A percentile compares a stretch with the other conserved stretches of the same genome.
These are phyloP conservation scores for Aspergillus pseudoglaucus DNA, from an alignment of 2,329 filamentous ascomycete genomes.

Conservation along the genomic window DNA sequence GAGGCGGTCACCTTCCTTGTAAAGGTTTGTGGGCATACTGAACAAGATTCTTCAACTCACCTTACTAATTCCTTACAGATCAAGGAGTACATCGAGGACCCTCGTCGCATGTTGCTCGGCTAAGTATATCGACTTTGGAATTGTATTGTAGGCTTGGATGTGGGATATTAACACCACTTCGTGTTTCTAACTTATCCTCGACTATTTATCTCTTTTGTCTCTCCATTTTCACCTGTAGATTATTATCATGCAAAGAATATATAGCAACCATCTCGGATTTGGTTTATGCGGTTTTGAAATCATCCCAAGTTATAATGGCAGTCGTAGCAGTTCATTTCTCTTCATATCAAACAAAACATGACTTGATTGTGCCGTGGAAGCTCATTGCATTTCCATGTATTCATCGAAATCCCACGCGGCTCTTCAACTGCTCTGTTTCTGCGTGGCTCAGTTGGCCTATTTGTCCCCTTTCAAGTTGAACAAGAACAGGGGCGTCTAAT, in stretches of 20 bases:
- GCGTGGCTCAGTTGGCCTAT: conserved; percentile 32
- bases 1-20: conserved; percentile 95
- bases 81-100: conserved; percentile 97
- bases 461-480: conserved; percentile 47
- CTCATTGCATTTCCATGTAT: no score
- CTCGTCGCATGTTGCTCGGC: conserved; percentile 75
- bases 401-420: conserved; percentile 17
- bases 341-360: no score
- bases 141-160: not conserved
- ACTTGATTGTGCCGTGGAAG: no score
- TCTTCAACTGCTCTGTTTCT: conserved; percentile 33
- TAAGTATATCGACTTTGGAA: conserved; percentile 13
- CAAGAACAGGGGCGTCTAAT: conserved; percentile 43
- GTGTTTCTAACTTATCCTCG: not conserved
- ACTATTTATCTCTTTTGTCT: not conserved
- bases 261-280: conserved; percentile 3
- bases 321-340: no score
- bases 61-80: conserved; percentile 40
- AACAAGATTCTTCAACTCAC: not conserved
- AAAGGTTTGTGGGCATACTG: conserved; percentile 48
- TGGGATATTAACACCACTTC: not conserved
- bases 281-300: not conserved
- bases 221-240: conserved; percentile 20
- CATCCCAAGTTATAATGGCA: not conserved
- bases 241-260: conserved; percentile 10